Conservation (phyloP, 2,329 filamentous ascomycete species). For the Parastagonospora avenae region DNA sequence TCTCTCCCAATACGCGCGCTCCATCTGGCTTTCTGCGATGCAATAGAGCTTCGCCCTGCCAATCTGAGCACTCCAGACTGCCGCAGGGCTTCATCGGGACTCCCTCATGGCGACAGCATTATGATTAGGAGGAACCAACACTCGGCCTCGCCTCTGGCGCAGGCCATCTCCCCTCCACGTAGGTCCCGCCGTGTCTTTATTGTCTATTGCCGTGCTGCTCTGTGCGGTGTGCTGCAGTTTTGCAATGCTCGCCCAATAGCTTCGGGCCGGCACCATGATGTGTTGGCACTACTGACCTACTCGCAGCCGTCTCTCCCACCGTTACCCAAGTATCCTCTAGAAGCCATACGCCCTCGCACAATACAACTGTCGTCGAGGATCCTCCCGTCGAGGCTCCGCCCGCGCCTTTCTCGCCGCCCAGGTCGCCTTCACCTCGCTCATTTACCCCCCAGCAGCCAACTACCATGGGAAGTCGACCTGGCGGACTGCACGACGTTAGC, state of each 20-base stretch:
- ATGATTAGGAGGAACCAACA: constrained; percentile 42
- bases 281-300: constrained; percentile 39
- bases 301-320: constrained; percentile 59
- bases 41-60: constrained; percentile 13
- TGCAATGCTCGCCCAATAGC: constrained; percentile 30
- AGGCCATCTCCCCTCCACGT: constrained; percentile 58
- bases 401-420: constrained; percentile 62
- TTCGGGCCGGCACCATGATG: constrained; percentile 41
- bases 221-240: constrained; percentile 5
- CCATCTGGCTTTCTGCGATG: constrained; percentile 19
- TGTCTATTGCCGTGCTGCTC: constrained; percentile 4
- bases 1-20: constrained; percentile 21
- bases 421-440: constrained; percentile 48
- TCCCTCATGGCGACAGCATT: constrained; percentile 31
- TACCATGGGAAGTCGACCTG: constrained; percentile 46
- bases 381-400: constrained; percentile 57
- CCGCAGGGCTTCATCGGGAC: constrained; percentile 15
- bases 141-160: constrained; percentile 63
- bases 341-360: constrained; percentile 60
- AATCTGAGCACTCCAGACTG: constrained; percentile 1
- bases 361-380: constrained; percentile 56
- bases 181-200: constrained; percentile 49
- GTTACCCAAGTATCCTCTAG: constrained; percentile 58
- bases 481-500: constrained; percentile 29
- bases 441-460: constrained; percentile 27